Evolutionary conservation across 1,284 basidiomycete species (phyloP), one percentile per base, ranked within the genome.

Genomic region (Singerocomus inundabilis): DNA sequence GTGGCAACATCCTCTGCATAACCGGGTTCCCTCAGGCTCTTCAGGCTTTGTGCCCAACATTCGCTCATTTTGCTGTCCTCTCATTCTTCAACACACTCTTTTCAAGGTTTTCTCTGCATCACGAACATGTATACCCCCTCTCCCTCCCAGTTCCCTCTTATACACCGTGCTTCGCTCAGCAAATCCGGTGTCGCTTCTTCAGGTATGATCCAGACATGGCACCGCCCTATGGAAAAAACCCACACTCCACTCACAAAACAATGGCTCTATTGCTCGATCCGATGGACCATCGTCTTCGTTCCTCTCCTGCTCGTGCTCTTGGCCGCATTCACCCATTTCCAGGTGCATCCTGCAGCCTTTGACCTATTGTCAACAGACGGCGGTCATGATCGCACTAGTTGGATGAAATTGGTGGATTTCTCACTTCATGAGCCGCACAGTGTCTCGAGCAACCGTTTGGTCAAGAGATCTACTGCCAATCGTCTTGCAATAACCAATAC

Each of bases 261-360:
- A 44, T 67, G 68, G 16, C 67, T 66, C 13, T 74, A 71, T 9
- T 72, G 75, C 29, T 68, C 74, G 24, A 74, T 72, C 54, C 67
- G 70, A 56, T 79, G 75, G 74, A 70, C 76, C 3, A 71, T 82
- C 41, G 54, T 86, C 36, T 55, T 82, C 32, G 72, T 84, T 2
- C 84, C 84, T 11, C 54, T 81, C 10, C 56, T 72, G 21, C 72
- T 88, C 45, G 61, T 82, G 31, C 51, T 81, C 36, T 73, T 86
- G 51, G 79, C 80, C 5, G 60, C 71, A 10, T 78, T 74, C 15
- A 79, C 80, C 16, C 77, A 72, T 18, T 79, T 74, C 57, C 51
- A 76, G 54, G 61, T 74, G 7, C 79, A 77, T 57, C 77, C 77
- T 25, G 69, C 68, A 30, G 66, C 70, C 10, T 72, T 81, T 53